These are phyloP conservation scores for Coemansia sp. DNA, from an alignment of 192 early-diverging fungal species.

Conservation along the genomic window DNA sequence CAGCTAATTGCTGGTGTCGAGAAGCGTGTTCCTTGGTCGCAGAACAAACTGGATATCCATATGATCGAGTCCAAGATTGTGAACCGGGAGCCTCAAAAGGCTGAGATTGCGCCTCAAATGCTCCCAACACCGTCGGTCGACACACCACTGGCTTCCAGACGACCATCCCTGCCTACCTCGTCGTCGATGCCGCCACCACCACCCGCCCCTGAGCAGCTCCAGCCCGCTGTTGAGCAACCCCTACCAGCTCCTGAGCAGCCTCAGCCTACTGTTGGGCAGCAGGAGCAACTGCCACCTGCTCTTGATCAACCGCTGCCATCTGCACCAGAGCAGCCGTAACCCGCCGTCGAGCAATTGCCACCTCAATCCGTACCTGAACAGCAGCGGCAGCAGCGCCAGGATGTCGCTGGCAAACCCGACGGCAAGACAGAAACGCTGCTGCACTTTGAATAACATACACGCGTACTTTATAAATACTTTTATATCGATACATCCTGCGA, in stretches of 20 bases:
- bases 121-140: slow-evolving; percentile 5
- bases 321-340: background rate
- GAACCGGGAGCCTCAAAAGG: slow-evolving; percentile 28
- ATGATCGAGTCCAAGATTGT: slow-evolving; percentile 30
- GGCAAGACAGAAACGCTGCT: background rate
- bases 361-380: background rate
- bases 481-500: background rate
- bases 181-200: background rate
- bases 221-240: background rate
- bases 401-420: background rate
- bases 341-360: background rate
- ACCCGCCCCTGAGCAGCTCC: background rate
- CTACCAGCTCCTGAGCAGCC: background rate
- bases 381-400: background rate
- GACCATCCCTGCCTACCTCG: slow-evolving; percentile 1
- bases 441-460: slow-evolving; percentile 1
- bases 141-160: background rate
- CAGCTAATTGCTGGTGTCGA: slow-evolving; percentile 41
- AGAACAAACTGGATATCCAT: slow-evolving; percentile 51
- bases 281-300: background rate
- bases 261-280: background rate
- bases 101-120: background rate
- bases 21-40: slow-evolving; percentile 52
- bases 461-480: background rate
- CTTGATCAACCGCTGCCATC: background rate